Conservation (phyloP, 352 stramenopile genomes). For the Phytophthora lateralis region DNA sequence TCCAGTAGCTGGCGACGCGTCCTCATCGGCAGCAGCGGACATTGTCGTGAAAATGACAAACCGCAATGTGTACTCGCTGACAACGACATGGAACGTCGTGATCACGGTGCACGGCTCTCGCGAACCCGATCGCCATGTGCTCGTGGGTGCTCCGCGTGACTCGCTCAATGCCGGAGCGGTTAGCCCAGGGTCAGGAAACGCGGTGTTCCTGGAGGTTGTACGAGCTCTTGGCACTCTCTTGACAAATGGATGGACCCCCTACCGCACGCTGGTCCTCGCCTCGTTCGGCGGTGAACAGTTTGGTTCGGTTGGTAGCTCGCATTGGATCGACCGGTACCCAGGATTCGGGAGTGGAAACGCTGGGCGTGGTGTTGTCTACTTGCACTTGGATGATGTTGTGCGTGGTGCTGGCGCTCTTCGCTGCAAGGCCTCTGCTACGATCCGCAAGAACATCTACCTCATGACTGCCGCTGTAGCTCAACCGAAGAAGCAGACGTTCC, state of each 20-base stretch:
- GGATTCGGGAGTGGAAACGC: conserved; percentile 47
- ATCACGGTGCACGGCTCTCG: conserved; percentile 74
- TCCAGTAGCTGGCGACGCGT: conserved; percentile 28
- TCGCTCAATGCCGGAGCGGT: conserved; percentile 70
- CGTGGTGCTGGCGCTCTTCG: conserved; percentile 63
- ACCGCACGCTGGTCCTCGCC: conserved; percentile 76
- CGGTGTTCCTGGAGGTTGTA: conserved; percentile 77
- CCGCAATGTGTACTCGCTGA: conserved; percentile 71
- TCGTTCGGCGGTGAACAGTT: conserved; percentile 85
- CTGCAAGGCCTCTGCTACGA: conserved; percentile 70
- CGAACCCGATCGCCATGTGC: conserved; percentile 79
- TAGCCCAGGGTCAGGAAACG: conserved; percentile 73
- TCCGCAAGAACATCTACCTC: conserved; percentile 81
- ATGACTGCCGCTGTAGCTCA: conserved; percentile 73
- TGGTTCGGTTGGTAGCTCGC: conserved; percentile 75
- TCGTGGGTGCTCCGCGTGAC: conserved; percentile 72
- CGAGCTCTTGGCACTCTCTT: conserved; percentile 63
- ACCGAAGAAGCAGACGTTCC: conserved; percentile 52
- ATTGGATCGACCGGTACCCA: conserved; percentile 86
- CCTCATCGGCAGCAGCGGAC: conserved; percentile 24
- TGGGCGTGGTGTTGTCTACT: conserved; percentile 70
- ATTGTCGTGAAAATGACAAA: conserved; percentile 55
- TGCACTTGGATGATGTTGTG: conserved; percentile 79
- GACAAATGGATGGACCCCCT: conserved; percentile 75
- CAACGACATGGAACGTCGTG: conserved; percentile 82